Evolutionary conservation across 805 yeast genomes (phyloP).

Genomic region (Metschnikowia vanudenii): DNA sequence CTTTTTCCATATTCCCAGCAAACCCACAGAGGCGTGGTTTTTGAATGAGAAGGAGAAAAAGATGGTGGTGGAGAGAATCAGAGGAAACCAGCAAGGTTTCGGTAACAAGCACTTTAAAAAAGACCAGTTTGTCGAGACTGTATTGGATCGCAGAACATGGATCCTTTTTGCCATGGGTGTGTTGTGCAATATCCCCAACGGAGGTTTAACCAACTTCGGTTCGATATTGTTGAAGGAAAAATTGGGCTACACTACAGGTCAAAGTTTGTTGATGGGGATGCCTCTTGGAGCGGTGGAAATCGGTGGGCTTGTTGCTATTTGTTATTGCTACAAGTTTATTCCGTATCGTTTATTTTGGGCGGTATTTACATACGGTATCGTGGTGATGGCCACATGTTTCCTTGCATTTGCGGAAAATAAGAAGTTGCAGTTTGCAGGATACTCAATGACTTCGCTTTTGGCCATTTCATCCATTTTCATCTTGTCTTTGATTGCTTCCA

Average conservation of each 20-base stretch:
- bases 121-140: too few relatives aligned
- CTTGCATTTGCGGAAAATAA: conserved; percentile 41
- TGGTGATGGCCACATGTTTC: conserved; percentile 32
- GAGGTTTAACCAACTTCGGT: too few relatives aligned
- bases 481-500: conserved; percentile 42
- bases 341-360: conserved; percentile 33
- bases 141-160: too few relatives aligned
- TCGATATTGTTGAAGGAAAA: conserved; percentile 42
- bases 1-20: too few relatives aligned
- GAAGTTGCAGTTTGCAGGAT: conserved; percentile 28
- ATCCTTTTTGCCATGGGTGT: too few relatives aligned
- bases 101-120: too few relatives aligned
- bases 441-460: conserved; percentile 32
- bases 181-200: too few relatives aligned
- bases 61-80: too few relatives aligned
- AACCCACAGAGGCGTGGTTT: too few relatives aligned
- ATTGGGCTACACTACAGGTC: conserved; percentile 36
- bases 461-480: conserved; percentile 34
- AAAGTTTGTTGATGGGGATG: conserved; percentile 44
- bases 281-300: conserved; percentile 50
- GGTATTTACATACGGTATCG: conserved; percentile 23
- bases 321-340: conserved; percentile 24
- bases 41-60: too few relatives aligned
- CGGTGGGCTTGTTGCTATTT: conserved; percentile 35
- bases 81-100: too few relatives aligned